A percentile compares a stretch with the other conserved stretches of the same genome.
Conservation (phyloP, 192 early-diverging fungal genomes). For the Backusella westeae region DNA sequence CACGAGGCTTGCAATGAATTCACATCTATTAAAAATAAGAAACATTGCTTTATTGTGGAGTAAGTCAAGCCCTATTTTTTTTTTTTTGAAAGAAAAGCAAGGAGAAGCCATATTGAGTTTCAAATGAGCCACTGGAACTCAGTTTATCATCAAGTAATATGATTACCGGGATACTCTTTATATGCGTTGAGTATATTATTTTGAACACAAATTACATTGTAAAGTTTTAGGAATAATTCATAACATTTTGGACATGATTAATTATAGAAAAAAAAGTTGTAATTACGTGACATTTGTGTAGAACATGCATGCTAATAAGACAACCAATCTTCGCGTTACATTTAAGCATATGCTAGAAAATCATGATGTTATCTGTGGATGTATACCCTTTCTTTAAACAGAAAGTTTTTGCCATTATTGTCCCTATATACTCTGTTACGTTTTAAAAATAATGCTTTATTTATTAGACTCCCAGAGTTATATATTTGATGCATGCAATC, state of each 20-base stretch:
- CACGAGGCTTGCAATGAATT: not conserved
- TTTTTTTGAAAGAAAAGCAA: not conserved
- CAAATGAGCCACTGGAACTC: not conserved
- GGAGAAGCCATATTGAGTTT: not conserved
- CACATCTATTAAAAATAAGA: not conserved
- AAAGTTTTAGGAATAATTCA: not conserved
- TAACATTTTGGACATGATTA: no score
- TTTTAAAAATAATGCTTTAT: not conserved
- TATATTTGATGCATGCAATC: not conserved
- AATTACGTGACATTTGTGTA: not conserved
- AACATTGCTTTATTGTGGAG: not conserved
- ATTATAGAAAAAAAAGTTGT: not conserved
- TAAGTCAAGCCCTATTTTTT: not conserved
- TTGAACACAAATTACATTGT: not conserved
- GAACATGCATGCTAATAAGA: not conserved
- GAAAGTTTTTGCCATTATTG: not conserved
- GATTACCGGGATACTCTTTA: no score
- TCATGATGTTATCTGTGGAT: not conserved
- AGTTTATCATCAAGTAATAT: not conserved
- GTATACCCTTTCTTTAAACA: not conserved
- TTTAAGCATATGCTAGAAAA: not conserved
- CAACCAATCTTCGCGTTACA: not conserved
- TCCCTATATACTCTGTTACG: not conserved
- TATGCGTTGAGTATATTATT: not conserved
- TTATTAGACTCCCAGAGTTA: not conserved